phyloP scores from a whole-genome alignment of 2,329 filamentous ascomycete species.

The Phialophora tarda region DNA sequence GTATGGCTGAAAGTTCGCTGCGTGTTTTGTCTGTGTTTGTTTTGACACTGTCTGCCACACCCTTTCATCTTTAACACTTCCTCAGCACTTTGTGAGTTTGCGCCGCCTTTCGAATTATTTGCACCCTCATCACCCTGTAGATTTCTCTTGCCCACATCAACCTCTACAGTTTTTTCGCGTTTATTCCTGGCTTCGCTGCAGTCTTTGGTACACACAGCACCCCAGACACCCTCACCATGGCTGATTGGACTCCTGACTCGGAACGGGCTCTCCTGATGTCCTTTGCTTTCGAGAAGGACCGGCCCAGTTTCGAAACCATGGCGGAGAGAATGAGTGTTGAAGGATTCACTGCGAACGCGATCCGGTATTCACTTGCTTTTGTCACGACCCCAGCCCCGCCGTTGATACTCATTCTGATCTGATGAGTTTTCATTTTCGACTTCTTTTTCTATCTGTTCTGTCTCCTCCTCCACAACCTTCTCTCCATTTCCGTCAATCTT shows the following conservation, averaged over 20 bases:
- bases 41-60: neutral
- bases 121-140: neutral
- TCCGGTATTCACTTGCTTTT: constrained; percentile 4
- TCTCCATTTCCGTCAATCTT: constrained; percentile 5
- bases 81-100: neutral
- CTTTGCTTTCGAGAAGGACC: neutral
- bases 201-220: neutral
- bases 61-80: neutral
- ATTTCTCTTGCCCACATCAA: neutral
- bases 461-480: neutral
- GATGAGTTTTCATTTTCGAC: neutral
- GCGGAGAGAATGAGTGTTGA: neutral
- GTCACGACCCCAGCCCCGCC: neutral
- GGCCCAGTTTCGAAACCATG: neutral
- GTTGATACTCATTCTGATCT: neutral
- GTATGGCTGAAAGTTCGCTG: neutral
- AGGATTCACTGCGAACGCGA: constrained; percentile 2
- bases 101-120: neutral
- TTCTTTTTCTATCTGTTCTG: constrained; percentile 1
- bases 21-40: neutral
- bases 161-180: neutral
- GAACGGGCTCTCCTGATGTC: neutral
- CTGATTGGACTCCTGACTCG: neutral
- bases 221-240: neutral
- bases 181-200: neutral